Percentiles rank a stretch among this genome's conserved stretches.
phyloP scores from a whole-genome alignment of 176 grass and related monocot species.

The Saccharum spontaneum region DNA sequence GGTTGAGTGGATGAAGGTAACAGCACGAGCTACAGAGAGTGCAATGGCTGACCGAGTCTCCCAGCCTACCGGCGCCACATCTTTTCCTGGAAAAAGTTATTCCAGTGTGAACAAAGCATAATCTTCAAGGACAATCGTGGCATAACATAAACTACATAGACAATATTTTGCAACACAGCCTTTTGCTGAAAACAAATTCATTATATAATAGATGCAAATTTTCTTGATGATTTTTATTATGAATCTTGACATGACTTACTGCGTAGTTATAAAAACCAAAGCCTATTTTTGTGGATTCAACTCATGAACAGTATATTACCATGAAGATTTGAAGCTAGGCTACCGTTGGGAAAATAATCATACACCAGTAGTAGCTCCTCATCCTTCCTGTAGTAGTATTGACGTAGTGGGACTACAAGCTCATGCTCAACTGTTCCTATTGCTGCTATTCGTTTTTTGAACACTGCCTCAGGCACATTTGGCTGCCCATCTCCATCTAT shows the following conservation, averaged over 20 bases:
- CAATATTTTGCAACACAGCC: neutral
- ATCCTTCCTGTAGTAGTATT: neutral
- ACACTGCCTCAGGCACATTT: neutral
- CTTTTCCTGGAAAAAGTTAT: neutral
- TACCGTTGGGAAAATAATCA: neutral
- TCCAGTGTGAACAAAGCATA: neutral
- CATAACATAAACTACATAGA: neutral
- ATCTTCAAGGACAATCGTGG: neutral
- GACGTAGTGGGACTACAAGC: neutral
- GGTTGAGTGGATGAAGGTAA: neutral
- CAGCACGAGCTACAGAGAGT: neutral
- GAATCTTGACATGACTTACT: neutral
- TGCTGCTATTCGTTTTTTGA: neutral
- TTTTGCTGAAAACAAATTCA: neutral
- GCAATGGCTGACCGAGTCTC: neutral
- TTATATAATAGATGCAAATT: neutral
- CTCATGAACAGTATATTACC: neutral
- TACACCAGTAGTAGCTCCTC: neutral
- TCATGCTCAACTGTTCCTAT: neutral
- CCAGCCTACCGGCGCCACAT: neutral
- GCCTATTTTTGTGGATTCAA: neutral
- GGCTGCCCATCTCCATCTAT: no score
- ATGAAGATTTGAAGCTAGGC: conserved; percentile 7
- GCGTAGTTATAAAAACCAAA: neutral
- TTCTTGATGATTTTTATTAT: neutral